Evolutionary conservation across 1,139 yeast genomes (phyloP).

Genomic region (Kurtzmaniella quercitrusa): DNA sequence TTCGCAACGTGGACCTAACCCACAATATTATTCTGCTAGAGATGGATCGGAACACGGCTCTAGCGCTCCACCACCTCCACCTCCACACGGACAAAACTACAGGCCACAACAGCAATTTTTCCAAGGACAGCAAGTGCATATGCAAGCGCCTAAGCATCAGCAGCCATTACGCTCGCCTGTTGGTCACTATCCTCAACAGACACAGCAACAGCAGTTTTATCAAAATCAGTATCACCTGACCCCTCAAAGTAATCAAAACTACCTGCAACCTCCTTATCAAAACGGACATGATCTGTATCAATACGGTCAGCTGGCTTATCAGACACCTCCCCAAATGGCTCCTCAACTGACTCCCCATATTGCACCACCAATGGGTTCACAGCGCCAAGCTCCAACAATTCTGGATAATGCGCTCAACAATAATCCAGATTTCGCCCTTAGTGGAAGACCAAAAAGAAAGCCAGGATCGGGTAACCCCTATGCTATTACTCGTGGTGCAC

Average conservation of each 20-base stretch:
- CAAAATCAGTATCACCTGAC: conserved; percentile 3
- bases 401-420: conserved; percentile 47
- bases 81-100: conserved; percentile 5
- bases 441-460: conserved; percentile 18
- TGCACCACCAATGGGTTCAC: conserved; percentile 2
- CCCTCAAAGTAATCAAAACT: conserved; percentile 13
- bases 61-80: conserved; percentile 3
- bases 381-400: conserved; percentile 25
- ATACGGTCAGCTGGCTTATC: conserved; percentile 7
- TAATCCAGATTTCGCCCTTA: conserved; percentile 51
- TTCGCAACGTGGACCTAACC: conserved; percentile 74
- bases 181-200: not conserved
- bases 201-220: not conserved
- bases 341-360: conserved; percentile 5
- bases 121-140: conserved; percentile 9
- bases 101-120: conserved; percentile 12
- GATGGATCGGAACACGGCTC: conserved; percentile 4
- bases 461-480: conserved; percentile 6
- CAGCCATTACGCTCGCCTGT: conserved; percentile 8
- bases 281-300: not conserved
- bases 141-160: not conserved
- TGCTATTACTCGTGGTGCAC: conserved; percentile 2
- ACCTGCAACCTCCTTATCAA: not conserved
- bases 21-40: conserved; percentile 38
- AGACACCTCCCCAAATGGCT: not conserved